Evolutionary conservation across 768 basidiomycete species (phyloP).

Genomic region (Boletellus ananiceps): DNA sequence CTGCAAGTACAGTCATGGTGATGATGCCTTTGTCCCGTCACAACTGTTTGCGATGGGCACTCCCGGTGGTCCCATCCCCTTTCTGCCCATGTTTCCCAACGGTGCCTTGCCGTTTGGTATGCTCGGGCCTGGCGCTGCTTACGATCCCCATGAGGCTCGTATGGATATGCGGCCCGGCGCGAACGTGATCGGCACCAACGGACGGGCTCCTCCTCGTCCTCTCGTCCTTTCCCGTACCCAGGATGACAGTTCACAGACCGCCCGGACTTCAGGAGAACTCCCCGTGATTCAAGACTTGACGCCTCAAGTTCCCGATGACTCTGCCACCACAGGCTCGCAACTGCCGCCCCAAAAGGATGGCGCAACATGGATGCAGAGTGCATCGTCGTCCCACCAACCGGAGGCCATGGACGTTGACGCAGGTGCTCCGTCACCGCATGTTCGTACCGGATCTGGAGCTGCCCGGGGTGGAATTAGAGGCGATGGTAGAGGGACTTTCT

Average conservation of each 20-base stretch:
- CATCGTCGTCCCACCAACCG: slow-evolving; percentile 8
- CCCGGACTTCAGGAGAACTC: slow-evolving; percentile 60
- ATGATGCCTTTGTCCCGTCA: slow-evolving; percentile 75
- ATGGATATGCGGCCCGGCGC: slow-evolving; percentile 74
- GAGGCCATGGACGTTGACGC: slow-evolving; percentile 33
- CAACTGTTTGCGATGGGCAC: slow-evolving; percentile 59
- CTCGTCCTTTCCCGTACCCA: slow-evolving; percentile 53
- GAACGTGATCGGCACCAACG: slow-evolving; percentile 24
- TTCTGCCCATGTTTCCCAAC: slow-evolving; percentile 64
- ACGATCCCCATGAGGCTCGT: slow-evolving; percentile 74
- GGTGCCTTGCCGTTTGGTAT: slow-evolving; percentile 54
- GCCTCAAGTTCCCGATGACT: slow-evolving; percentile 42
- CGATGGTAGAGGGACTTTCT: slow-evolving; percentile 53
- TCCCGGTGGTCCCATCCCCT: slow-evolving; percentile 46
- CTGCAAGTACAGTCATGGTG: slow-evolving; percentile 92
- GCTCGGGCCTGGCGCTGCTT: slow-evolving; percentile 44
- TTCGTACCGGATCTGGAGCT: slow-evolving; percentile 30
- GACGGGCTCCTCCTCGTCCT: slow-evolving; percentile 45
- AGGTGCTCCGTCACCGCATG: slow-evolving; percentile 19
- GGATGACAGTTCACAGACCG: slow-evolving; percentile 44
- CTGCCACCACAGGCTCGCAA: slow-evolving; percentile 21
- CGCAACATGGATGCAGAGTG: slow-evolving; percentile 19
- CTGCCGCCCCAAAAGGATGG: slow-evolving; percentile 18
- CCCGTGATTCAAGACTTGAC: slow-evolving; percentile 84
- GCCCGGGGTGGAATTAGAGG: slow-evolving; percentile 45